These are phyloP conservation scores for Aspergillus sp. DNA, from an alignment of 2,329 filamentous ascomycete species.

Conservation along the genomic window DNA sequence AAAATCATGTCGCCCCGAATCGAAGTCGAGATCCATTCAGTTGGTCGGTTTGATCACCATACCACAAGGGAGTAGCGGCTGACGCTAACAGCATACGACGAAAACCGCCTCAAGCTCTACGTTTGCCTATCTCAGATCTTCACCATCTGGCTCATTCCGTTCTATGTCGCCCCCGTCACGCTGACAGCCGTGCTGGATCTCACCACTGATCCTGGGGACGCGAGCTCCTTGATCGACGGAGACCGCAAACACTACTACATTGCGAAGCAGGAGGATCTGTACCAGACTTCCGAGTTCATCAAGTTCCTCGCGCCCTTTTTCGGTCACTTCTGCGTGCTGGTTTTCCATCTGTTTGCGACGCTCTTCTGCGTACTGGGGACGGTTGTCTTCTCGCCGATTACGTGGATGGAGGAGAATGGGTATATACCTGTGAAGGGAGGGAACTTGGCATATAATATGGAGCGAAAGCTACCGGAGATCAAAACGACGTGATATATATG, in stretches of 20 bases:
- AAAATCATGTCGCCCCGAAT: conserved; percentile 71
- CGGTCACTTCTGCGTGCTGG: conserved; percentile 46
- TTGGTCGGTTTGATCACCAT: conserved; percentile 45
- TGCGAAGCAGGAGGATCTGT: conserved; percentile 66
- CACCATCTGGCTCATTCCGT: conserved; percentile 65
- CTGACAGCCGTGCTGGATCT: conserved; percentile 62
- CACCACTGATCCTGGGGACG: conserved; percentile 34
- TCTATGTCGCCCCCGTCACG: conserved; percentile 58
- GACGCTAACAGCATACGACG: conserved; percentile 66
- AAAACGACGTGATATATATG: conserved; percentile 9
- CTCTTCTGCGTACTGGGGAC: conserved; percentile 55
- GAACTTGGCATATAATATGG: conserved; percentile 17
- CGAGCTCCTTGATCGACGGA: conserved; percentile 10
- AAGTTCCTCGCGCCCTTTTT: conserved; percentile 60
- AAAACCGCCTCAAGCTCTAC: conserved; percentile 58
- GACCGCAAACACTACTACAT: conserved; percentile 56
- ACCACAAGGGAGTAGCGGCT: no score
- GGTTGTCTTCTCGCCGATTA: conserved; percentile 41
- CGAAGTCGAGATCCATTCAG: conserved; percentile 54
- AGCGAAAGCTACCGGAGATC: conserved; percentile 16
- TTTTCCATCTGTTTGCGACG: conserved; percentile 58
- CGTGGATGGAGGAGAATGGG: conserved; percentile 39
- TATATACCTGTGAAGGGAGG: conserved; percentile 17
- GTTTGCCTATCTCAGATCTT: conserved; percentile 66
- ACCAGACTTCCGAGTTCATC: conserved; percentile 66